Evolutionary conservation across 192 early-diverging fungal species (phyloP).

Genomic region (Diversispora eburnea): DNA sequence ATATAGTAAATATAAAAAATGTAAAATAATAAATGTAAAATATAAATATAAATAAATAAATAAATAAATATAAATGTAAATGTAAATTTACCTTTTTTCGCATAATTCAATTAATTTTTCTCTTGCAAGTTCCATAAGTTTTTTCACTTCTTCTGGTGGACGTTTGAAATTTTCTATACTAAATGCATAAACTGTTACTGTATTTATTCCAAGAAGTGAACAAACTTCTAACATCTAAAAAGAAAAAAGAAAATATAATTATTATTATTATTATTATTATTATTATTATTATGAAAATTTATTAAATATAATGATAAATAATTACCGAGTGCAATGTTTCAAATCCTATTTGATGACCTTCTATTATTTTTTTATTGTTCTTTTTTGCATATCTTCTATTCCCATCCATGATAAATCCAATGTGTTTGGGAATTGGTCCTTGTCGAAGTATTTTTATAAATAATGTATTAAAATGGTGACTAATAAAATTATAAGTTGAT

Average conservation of each 20-base stretch:
- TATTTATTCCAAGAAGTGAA: slow-evolving; percentile 76
- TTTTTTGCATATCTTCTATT: slow-evolving; percentile 89
- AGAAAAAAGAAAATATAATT: background rate
- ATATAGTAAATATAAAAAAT: background rate
- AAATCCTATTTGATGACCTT: slow-evolving; percentile 82
- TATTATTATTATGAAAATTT: background rate
- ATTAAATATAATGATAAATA: slow-evolving; percentile 11
- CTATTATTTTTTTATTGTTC: slow-evolving; percentile 47
- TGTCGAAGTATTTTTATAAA: slow-evolving; percentile 43
- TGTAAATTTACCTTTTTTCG: slow-evolving; percentile 54
- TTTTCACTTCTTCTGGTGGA: slow-evolving; percentile 75
- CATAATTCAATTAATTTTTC: slow-evolving; percentile 76
- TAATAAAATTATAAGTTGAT: background rate
- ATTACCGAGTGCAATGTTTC: slow-evolving; percentile 71
- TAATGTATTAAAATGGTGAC: background rate
- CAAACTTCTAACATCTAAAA: slow-evolving; percentile 80
- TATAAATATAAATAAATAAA: background rate
- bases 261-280: background rate
- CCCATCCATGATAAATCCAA: slow-evolving; percentile 98
- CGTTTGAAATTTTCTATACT: slow-evolving; percentile 98
- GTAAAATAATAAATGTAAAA: background rate
- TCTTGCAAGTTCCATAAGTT: slow-evolving; percentile 77
- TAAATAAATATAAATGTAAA: background rate
- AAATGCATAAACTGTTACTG: slow-evolving; percentile 95
- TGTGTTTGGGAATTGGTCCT: slow-evolving; percentile 84